A percentile compares a stretch with the other conserved stretches of the same genome.
Evolutionary conservation across 139 green algal species (phyloP).

Genomic region (Tetradesmus obliquus): DNA sequence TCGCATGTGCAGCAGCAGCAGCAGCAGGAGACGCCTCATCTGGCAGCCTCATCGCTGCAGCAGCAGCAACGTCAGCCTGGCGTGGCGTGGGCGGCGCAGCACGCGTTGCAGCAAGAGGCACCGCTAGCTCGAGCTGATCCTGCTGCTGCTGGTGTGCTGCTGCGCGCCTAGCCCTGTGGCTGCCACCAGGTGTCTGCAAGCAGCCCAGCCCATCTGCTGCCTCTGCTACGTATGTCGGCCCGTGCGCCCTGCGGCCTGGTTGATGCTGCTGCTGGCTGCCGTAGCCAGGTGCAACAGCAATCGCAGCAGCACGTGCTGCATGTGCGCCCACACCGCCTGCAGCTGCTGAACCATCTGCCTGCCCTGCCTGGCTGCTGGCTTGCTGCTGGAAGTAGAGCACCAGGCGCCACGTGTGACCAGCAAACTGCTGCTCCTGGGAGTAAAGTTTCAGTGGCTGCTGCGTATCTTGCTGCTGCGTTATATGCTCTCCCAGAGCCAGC

Average conservation of each 20-base stretch:
- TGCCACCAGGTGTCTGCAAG: constrained; percentile 23
- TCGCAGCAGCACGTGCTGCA: constrained; percentile 5
- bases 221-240: background rate
- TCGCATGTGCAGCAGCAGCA: background rate
- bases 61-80: background rate
- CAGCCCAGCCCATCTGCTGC: background rate
- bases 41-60: constrained; percentile 9
- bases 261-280: constrained; percentile 7
- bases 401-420: constrained; percentile 23
- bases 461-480: background rate
- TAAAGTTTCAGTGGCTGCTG: background rate
- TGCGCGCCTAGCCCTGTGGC: background rate
- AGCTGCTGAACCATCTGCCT: background rate
- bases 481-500: background rate
- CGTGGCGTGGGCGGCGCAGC: background rate
- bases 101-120: background rate
- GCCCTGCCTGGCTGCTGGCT: background rate
- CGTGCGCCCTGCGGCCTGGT: background rate
- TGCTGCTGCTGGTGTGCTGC: background rate
- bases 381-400: constrained; percentile 30
- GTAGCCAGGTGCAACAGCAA: background rate
- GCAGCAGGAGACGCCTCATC: background rate
- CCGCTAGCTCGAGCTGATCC: background rate
- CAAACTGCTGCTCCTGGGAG: constrained; percentile 3
- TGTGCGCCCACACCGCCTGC: background rate